Evolutionary conservation across 1,139 yeast species (phyloP).

Genomic region (Kazachstania sp.): DNA sequence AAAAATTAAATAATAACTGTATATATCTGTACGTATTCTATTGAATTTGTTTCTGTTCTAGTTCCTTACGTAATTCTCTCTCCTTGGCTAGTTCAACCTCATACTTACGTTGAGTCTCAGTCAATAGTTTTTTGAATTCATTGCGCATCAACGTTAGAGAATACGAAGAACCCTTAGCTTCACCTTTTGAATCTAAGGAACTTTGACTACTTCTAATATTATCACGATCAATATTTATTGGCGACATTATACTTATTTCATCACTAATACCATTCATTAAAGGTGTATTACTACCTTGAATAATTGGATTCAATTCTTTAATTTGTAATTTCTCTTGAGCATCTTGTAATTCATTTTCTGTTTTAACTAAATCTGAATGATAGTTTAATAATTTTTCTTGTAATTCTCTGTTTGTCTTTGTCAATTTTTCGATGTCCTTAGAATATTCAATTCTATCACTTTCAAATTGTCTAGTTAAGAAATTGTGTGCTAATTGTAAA

Average conservation of each 20-base stretch:
- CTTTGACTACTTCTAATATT: not conserved
- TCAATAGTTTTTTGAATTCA: constrained; percentile 27
- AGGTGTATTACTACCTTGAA: not conserved
- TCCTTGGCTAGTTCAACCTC: constrained; percentile 26
- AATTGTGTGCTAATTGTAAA: constrained; percentile 30
- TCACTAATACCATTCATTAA: not conserved
- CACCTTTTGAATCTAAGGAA: not conserved
- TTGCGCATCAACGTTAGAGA: constrained; percentile 26
- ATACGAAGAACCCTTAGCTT: constrained; percentile 8
- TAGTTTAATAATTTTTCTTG: constrained; percentile 25
- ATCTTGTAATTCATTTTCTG: constrained; percentile 14
- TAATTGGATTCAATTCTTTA: not conserved
- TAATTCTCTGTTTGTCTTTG: constrained; percentile 24
- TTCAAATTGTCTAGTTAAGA: constrained; percentile 29
- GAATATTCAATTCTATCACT: constrained; percentile 26
- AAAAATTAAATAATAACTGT: not conserved
- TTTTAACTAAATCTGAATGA: constrained; percentile 17
- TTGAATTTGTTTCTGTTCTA: constrained; percentile 15
- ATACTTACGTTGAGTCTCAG: constrained; percentile 26
- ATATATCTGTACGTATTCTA: not conserved
- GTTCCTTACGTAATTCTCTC: constrained; percentile 16
- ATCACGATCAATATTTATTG: not conserved
- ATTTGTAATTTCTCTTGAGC: constrained; percentile 4
- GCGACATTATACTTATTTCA: not conserved
- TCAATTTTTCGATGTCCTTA: constrained; percentile 25